These are phyloP conservation scores for Boletus insuetus DNA, from an alignment of 768 basidiomycete genomes.

Conservation along the genomic window DNA sequence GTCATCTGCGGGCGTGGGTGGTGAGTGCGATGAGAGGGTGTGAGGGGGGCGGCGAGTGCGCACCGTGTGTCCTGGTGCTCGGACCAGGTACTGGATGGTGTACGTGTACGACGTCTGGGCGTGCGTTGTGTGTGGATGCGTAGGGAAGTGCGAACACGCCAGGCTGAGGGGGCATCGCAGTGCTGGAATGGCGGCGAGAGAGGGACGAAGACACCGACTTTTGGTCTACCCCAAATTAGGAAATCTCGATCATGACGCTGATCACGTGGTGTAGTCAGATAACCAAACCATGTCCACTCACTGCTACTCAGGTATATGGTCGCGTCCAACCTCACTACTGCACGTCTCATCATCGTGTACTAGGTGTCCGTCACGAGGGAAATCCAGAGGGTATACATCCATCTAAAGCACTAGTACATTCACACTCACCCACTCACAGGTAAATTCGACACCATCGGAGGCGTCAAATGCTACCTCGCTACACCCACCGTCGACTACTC, in stretches of 20 bases:
- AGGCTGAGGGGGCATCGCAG: conserved; percentile 63
- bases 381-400: neutral
- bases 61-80: conserved; percentile 43
- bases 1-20: conserved; percentile 36
- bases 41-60: conserved; percentile 3
- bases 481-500: neutral
- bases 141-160: conserved; percentile 66
- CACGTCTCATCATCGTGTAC: neutral
- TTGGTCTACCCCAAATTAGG: conserved; percentile 19
- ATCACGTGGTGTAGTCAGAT: too few relatives aligned
- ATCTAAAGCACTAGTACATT: neutral
- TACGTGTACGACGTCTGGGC: conserved; percentile 36
- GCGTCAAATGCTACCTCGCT: neutral
- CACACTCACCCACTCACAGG: neutral
- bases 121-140: conserved; percentile 45
- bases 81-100: conserved; percentile 45
- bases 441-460: neutral
- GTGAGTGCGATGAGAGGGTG: conserved; percentile 27
- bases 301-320: neutral
- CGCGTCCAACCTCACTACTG: too few relatives aligned
- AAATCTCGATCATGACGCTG: conserved; percentile 24
- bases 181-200: neutral
- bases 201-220: conserved; percentile 1
- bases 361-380: neutral
- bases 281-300: neutral